Percentiles rank a stretch among this genome's conserved stretches.
Conservation (phyloP, 345 rosid genomes). For the Eutrema japonicum region DNA sequence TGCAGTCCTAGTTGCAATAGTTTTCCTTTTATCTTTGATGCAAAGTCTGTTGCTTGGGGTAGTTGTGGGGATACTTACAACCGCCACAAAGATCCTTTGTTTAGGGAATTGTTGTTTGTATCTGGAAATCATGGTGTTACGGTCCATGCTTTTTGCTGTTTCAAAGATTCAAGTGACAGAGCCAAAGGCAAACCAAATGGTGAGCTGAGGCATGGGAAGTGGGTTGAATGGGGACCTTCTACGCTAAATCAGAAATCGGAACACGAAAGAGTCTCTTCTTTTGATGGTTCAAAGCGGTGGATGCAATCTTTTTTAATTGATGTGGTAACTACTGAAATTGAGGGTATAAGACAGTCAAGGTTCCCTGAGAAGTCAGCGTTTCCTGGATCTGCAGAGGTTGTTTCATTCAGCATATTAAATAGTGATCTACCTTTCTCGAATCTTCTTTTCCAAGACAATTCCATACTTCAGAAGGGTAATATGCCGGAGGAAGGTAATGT, state of each 20-base stretch:
- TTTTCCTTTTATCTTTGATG: conserved; percentile 68
- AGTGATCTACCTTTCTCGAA: conserved; percentile 49
- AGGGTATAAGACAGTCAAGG: conserved; percentile 64
- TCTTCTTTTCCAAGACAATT: conserved; percentile 47
- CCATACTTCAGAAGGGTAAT: conserved; percentile 40
- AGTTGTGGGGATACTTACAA: conserved; percentile 71
- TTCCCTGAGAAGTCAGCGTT: conserved; percentile 70
- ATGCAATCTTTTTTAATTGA: conserved; percentile 67
- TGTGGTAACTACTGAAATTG: conserved; percentile 61
- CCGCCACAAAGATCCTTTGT: conserved; percentile 62
- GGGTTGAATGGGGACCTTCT: conserved; percentile 95
- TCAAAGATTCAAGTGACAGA: conserved; percentile 44
- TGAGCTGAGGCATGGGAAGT: conserved; percentile 65
- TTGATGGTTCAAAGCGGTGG: conserved; percentile 69
- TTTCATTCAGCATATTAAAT: conserved; percentile 76
- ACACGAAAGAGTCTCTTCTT: conserved; percentile 44
- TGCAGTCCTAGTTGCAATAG: conserved; percentile 45
- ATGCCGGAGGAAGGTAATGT: conserved; percentile 38
- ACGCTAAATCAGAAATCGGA: conserved; percentile 44
- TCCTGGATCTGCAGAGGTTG: conserved; percentile 78
- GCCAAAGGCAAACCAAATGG: conserved; percentile 43
- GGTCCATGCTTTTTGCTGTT: conserved; percentile 80
- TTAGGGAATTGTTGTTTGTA: conserved; percentile 83
- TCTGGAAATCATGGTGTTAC: conserved; percentile 64
- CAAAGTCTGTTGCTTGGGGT: conserved; percentile 91